Evolutionary conservation across 2,329 filamentous ascomycete genomes (phyloP).

Genomic region (Anisogramma anomala): DNA sequence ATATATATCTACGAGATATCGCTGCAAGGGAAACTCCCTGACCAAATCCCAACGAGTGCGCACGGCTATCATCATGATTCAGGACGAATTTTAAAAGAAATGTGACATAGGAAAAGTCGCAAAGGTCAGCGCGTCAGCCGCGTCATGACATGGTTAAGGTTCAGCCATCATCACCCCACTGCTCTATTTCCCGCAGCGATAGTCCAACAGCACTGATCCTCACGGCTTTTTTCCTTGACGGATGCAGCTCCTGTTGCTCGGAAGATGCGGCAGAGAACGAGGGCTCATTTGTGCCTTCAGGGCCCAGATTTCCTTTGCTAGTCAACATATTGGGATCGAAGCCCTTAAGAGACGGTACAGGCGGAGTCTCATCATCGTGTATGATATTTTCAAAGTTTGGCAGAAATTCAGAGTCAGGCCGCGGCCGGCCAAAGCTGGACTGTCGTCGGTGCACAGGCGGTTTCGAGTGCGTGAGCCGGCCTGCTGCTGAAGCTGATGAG

Average conservation of each 20-base stretch:
- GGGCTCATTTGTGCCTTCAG: not conserved
- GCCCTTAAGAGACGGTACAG: not conserved
- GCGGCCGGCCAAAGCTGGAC: not conserved
- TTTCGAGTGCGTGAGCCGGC: not conserved
- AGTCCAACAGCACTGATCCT: constrained; percentile 27
- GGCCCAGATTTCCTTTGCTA: not conserved
- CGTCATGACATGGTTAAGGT: not conserved
- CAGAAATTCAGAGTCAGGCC: constrained; percentile 5
- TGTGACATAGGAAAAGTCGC: too few relatives aligned
- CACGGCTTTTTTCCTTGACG: constrained; percentile 23
- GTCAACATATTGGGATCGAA: not conserved
- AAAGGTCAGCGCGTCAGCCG: not conserved
- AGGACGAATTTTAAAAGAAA: too few relatives aligned
- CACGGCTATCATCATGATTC: too few relatives aligned
- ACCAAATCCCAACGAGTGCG: too few relatives aligned
- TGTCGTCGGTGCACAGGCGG: not conserved
- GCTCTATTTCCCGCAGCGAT: constrained; percentile 5
- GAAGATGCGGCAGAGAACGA: not conserved
- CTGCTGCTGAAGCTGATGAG: constrained; percentile 4
- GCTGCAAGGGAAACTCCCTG: too few relatives aligned
- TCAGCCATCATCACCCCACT: constrained; percentile 14
- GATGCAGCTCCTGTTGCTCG: constrained; percentile 8
- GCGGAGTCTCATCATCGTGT: not conserved
- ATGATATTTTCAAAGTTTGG: too few relatives aligned
- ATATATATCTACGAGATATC: too few relatives aligned